Conservation (phyloP, 2,329 filamentous ascomycete species). For the Fusarium sp. region DNA sequence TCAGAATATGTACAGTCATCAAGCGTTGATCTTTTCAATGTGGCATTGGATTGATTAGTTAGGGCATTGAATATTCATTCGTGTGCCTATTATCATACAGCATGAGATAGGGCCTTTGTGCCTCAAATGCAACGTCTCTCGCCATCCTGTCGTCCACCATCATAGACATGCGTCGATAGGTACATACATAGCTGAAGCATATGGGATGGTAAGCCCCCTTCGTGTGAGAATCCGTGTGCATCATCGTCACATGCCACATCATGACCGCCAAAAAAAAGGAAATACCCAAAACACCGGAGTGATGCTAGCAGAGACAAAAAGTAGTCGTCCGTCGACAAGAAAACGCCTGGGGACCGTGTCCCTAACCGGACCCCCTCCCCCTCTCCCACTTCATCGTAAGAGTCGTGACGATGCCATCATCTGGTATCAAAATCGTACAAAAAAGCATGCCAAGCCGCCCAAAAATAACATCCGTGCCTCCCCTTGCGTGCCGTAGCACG, state of each 20-base stretch:
- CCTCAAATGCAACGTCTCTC: neutral
- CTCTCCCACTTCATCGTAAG: conserved; percentile 36
- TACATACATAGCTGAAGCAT: neutral
- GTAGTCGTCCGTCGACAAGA: conserved; percentile 27
- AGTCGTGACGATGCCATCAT: conserved; percentile 40
- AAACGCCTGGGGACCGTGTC: conserved; percentile 35
- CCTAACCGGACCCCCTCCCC: conserved; percentile 19
- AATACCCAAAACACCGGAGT: conserved; percentile 22
- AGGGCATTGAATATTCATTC: neutral
- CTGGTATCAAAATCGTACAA: conserved; percentile 45
- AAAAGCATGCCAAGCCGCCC: conserved; percentile 37
- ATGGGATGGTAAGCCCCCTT: neutral
- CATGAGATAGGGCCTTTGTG: neutral
- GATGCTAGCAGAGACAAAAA: conserved; percentile 32
- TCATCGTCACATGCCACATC: neutral
- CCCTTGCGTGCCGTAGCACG: conserved; percentile 3
- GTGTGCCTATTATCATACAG: neutral
- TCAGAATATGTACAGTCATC: neutral
- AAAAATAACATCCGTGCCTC: conserved; percentile 7
- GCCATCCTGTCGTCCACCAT: neutral
- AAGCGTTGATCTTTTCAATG: neutral
- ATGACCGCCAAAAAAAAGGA: conserved; percentile 7
- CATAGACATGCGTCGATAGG: neutral
- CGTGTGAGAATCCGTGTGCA: neutral
- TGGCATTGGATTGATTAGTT: neutral